Evolutionary conservation across 805 yeast species (phyloP).

Genomic region (Pichia paraexigua): DNA sequence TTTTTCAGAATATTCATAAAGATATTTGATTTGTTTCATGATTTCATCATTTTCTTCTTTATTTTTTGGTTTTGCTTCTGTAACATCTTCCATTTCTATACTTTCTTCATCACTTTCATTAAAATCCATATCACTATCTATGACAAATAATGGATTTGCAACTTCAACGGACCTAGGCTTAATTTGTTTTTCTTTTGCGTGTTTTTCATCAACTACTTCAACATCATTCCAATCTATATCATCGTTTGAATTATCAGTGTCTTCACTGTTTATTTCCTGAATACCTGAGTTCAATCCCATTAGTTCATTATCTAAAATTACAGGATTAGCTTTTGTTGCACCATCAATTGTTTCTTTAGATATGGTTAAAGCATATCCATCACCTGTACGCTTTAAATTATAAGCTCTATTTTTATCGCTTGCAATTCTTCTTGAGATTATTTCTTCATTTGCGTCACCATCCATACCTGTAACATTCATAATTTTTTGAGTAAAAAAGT

Average conservation of each 20-base stretch:
- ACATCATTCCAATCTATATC: constrained; percentile 23
- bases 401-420: constrained; percentile 78
- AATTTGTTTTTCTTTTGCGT: neutral
- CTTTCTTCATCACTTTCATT: constrained; percentile 33
- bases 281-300: neutral
- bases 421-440: constrained; percentile 55
- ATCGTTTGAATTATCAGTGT: constrained; percentile 6
- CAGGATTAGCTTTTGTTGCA: constrained; percentile 28
- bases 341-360: constrained; percentile 28
- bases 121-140: constrained; percentile 2
- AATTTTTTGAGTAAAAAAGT: constrained; percentile 78
- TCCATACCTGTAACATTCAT: constrained; percentile 82
- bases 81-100: constrained; percentile 69
- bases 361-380: constrained; percentile 78
- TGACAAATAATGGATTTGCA: constrained; percentile 2
- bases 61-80: constrained; percentile 1
- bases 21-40: constrained; percentile 25
- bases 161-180: neutral
- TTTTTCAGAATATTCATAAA: constrained; percentile 26
- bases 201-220: constrained; percentile 11
- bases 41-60: constrained; percentile 16
- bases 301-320: constrained; percentile 6
- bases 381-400: constrained; percentile 62
- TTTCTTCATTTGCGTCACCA: constrained; percentile 33
- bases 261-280: neutral